phyloP scores from a whole-genome alignment of 108 stramenopile species.

The Nannochloropsis gaditana region DNA sequence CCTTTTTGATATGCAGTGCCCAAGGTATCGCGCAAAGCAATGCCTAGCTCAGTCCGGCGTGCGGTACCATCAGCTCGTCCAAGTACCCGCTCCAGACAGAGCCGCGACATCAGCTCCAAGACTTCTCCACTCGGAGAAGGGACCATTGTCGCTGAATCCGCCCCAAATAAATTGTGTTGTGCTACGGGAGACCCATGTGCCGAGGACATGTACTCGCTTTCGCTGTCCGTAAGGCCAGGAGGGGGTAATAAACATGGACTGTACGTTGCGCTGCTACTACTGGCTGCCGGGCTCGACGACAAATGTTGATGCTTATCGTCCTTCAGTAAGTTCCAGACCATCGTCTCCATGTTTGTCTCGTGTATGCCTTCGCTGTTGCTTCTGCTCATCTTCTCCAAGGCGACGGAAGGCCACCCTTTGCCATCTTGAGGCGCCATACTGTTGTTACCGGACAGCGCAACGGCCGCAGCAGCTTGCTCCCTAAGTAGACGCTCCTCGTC shows the following conservation, averaged over 20 bases:
- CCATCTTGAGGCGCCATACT: background rate
- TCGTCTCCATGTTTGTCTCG: background rate
- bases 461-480: background rate
- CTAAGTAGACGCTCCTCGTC: background rate
- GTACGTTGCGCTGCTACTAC: background rate
- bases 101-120: background rate
- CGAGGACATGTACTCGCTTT: background rate
- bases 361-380: background rate
- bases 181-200: background rate
- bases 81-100: background rate
- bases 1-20: background rate
- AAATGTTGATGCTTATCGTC: background rate
- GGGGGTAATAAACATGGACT: background rate
- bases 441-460: background rate
- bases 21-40: background rate
- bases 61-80: background rate
- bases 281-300: background rate
- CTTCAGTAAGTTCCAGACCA: conserved; percentile 13
- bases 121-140: background rate
- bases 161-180: background rate
- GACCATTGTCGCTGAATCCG: background rate
- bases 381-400: background rate
- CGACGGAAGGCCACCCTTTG: background rate
- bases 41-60: background rate
- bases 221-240: background rate